phyloP scores from a whole-genome alignment of 2,329 filamentous ascomycete species.

The Cercospora sp. region DNA sequence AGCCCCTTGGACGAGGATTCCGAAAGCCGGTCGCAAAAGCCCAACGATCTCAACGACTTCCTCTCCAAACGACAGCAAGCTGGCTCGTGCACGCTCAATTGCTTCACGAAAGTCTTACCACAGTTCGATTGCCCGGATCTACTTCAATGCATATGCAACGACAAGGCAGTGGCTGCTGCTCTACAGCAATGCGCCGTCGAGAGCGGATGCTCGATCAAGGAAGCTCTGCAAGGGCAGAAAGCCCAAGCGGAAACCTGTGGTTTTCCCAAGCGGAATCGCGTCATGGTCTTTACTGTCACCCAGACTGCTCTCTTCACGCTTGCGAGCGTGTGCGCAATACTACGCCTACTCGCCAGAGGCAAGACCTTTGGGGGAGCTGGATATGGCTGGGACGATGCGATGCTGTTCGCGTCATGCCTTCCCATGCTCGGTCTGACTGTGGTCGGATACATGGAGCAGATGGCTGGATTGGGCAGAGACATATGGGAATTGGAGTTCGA shows the following conservation, averaged over 20 bases:
- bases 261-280: slow-evolving; percentile 7
- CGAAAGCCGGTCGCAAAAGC: neutral
- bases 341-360: slow-evolving; percentile 9
- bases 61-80: neutral
- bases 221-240: slow-evolving; percentile 7
- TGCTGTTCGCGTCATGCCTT: slow-evolving; percentile 5
- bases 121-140: slow-evolving; percentile 14
- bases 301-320: slow-evolving; percentile 8
- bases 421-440: slow-evolving; percentile 8
- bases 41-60: neutral
- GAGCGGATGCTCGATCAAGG: slow-evolving; percentile 8
- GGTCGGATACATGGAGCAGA: slow-evolving; percentile 7
- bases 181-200: slow-evolving; percentile 4
- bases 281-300: neutral
- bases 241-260: slow-evolving; percentile 8
- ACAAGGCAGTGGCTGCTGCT: slow-evolving; percentile 5
- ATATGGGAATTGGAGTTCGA: slow-evolving; percentile 10
- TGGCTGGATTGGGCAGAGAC: slow-evolving; percentile 9
- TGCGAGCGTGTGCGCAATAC: neutral
- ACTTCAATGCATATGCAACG: slow-evolving; percentile 10
- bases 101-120: slow-evolving; percentile 10
- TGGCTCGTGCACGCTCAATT: slow-evolving; percentile 6
- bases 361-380: slow-evolving; percentile 8
- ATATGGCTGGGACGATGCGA: slow-evolving; percentile 11
- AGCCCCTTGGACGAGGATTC: too few relatives aligned